Conservation (phyloP, 352 stramenopile genomes). For the Pythium periplocum region DNA sequence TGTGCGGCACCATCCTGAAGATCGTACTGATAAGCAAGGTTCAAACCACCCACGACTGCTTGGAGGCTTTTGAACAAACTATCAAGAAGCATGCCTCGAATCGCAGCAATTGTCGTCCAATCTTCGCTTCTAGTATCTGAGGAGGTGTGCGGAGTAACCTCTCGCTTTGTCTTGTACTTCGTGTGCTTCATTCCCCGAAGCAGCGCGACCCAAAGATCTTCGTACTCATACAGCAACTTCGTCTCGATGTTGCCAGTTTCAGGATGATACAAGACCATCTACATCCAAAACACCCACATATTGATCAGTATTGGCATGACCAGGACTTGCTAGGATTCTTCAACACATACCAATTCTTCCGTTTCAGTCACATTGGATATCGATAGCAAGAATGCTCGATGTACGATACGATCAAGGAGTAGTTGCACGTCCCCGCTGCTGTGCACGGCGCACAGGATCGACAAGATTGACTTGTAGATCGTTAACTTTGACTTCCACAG, state of each 20-base stretch:
- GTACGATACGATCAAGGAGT: slow-evolving; percentile 46
- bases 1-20: slow-evolving; percentile 33
- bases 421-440: slow-evolving; percentile 29
- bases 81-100: slow-evolving; percentile 42
- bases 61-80: slow-evolving; percentile 42
- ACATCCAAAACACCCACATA: neutral
- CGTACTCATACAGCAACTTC: slow-evolving; percentile 74
- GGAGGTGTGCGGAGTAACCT: neutral
- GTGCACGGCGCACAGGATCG: slow-evolving; percentile 34
- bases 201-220: slow-evolving; percentile 63
- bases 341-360: slow-evolving; percentile 29
- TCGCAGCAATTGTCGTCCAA: neutral
- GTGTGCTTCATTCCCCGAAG: slow-evolving; percentile 19
- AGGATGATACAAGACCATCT: slow-evolving; percentile 65
- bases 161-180: slow-evolving; percentile 13
- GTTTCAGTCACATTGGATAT: slow-evolving; percentile 56
- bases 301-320: too few species aligned
- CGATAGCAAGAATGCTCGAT: slow-evolving; percentile 56
- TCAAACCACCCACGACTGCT: slow-evolving; percentile 40
- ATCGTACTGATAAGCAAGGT: slow-evolving; percentile 71
- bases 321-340: too few species aligned
- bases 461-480: slow-evolving; percentile 47
- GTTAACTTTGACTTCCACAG: slow-evolving; percentile 52
- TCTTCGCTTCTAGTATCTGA: too few species aligned
- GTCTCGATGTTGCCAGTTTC: slow-evolving; percentile 67